Evolutionary conservation across 148 eudicot species (phyloP).

Genomic region (Arbutus unedo): DNA sequence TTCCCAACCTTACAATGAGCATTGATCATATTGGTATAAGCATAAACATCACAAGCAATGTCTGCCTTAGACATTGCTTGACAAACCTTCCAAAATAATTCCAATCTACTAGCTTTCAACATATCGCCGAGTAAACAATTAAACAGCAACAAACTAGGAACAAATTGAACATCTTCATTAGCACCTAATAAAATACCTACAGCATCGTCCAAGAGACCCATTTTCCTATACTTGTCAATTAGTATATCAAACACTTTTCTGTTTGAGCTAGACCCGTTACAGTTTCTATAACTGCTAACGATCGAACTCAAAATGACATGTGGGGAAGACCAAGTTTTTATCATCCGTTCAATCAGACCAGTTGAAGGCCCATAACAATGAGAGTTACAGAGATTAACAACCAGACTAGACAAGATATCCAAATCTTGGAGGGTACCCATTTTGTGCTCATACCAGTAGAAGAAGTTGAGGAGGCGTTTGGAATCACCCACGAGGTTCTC

Average conservation of each 20-base stretch:
- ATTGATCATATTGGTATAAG: conserved; percentile 63
- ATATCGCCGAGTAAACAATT: conserved; percentile 70
- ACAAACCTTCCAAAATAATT: conserved; percentile 72
- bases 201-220: conserved; percentile 52
- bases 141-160: conserved; percentile 63
- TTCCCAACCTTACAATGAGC: conserved; percentile 71
- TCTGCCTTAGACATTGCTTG: conserved; percentile 42
- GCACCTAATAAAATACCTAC: conserved; percentile 44
- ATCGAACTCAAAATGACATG: conserved; percentile 40
- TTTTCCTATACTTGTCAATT: conserved; percentile 61
- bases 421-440: conserved; percentile 58
- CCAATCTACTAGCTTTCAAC: conserved; percentile 50
- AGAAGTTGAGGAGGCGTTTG: conserved; percentile 56
- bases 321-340: conserved; percentile 21
- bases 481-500: conserved; percentile 44
- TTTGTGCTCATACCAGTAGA: conserved; percentile 53
- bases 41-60: conserved; percentile 53
- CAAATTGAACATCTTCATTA: conserved; percentile 26
- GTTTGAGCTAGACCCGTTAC: conserved; percentile 23
- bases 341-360: conserved; percentile 46
- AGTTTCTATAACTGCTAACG: conserved; percentile 33
- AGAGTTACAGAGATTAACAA: conserved; percentile 47
- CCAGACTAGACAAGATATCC: conserved; percentile 47
- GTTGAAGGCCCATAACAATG: conserved; percentile 40
- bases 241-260: conserved; percentile 52